Base-by-base conservation (phyloP, 1,284 basidiomycete genomes). In the Volvariella surrecta region DNA sequence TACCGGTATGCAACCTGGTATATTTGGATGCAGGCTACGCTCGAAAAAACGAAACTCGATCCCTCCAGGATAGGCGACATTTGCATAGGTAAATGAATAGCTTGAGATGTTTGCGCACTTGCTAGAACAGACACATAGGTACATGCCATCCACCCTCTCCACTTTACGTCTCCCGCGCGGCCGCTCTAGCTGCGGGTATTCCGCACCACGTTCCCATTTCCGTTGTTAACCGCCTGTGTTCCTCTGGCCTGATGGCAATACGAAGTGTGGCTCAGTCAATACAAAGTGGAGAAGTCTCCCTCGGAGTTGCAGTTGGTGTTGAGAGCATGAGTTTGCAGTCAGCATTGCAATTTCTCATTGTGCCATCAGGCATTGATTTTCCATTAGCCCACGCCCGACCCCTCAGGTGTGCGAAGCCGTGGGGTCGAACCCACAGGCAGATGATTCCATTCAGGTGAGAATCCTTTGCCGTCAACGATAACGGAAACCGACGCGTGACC, bases 61-160 rank as follows among this genome's bases (percentile, higher is more conserved):
- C 70, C 72, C 1, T 51, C 70, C 16, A 74, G 77, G 54, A 76
- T 91, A 47, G 82, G 87, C 41, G 89, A 90, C 52, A 83, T 91
- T 35, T 86, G 81, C 45, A 83, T 91, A 17, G 87, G 85, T 82
- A 50, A 48, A 79, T 41, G 32, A 3, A 37, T 11, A 37, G n/a
- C 31, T n/a, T 16, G 20, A 10, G 15, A 37, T 31, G 16, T 19
- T 13, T 44, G n/a, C 31, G n/a, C n/a, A n/a, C n/a, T n/a, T 30
- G 24, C 43, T 28, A 37, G 19, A 31, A 20, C 31, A 37, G 34
- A 39, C 21, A 17, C 32, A 3, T 45, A 87, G 85, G 80, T 41
- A 86, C 82, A n/a, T 89, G 87, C 51, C 87, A 89, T 57, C 80
- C 85, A n/a, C 86, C 86, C 6, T 88, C 86, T 0, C 87, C 87